phyloP scores from a whole-genome alignment of 768 basidiomycete species.

The Stropharia rugosoannulata region DNA sequence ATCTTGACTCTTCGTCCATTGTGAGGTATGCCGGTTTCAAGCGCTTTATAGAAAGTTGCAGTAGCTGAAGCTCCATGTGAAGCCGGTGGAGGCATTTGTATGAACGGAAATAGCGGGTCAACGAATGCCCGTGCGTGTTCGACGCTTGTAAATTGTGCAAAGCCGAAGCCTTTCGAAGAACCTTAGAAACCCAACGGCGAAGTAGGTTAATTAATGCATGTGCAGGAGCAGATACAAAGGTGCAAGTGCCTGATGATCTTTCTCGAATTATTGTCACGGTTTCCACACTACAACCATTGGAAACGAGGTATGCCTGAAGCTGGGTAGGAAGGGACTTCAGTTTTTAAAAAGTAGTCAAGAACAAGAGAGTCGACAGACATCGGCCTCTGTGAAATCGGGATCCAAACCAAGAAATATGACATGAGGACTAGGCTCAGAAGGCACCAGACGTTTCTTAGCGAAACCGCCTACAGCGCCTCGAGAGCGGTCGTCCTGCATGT shows the following conservation, averaged over 20 bases:
- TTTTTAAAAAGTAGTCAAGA: conserved; percentile 28
- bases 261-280: conserved; percentile 96
- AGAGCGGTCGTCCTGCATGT: conserved; percentile 49
- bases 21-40: conserved; percentile 68
- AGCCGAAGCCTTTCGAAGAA: conserved; percentile 94
- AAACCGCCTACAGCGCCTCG: conserved; percentile 42
- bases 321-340: conserved; percentile 45
- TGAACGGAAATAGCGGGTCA: conserved; percentile 86
- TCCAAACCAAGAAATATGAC: conserved; percentile 96
- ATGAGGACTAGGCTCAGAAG: conserved; percentile 87
- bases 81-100: conserved; percentile 89
- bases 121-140: conserved; percentile 92
- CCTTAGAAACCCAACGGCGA: conserved; percentile 75
- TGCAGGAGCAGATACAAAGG: conserved; percentile 68
- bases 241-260: conserved; percentile 93
- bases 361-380: conserved; percentile 63
- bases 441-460: conserved; percentile 74
- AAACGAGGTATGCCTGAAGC: conserved; percentile 78
- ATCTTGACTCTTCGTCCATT: conserved; percentile 90
- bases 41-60: conserved; percentile 68
- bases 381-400: conserved; percentile 88
- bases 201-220: conserved; percentile 81
- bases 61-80: conserved; percentile 82
- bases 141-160: conserved; percentile 86
- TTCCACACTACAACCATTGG: conserved; percentile 73